These are phyloP conservation scores for Fusarium sp. DNA, from an alignment of 2,329 filamentous ascomycete species.

Conservation along the genomic window DNA sequence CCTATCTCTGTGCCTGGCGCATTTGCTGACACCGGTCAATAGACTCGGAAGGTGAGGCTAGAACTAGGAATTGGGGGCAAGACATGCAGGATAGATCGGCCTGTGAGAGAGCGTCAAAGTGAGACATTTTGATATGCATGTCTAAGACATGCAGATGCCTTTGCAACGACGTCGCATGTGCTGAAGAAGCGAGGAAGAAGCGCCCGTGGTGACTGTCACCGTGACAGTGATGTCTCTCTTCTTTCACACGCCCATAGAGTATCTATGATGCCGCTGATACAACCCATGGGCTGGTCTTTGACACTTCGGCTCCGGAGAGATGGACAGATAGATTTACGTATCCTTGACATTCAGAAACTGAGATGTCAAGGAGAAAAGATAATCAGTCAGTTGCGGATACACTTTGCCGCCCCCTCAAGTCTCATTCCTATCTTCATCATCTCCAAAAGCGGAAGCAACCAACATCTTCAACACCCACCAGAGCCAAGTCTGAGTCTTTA, in stretches of 20 bases:
- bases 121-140: slow-evolving; percentile 53
- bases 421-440: slow-evolving; percentile 22
- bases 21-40: slow-evolving; percentile 23
- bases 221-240: slow-evolving; percentile 5
- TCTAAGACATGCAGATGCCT: slow-evolving; percentile 50
- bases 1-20: not conserved
- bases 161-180: slow-evolving; percentile 41
- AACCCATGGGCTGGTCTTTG: slow-evolving; percentile 10
- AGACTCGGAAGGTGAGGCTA: slow-evolving; percentile 24
- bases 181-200: slow-evolving; percentile 31
- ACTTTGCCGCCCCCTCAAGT: slow-evolving; percentile 15
- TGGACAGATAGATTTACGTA: not conserved
- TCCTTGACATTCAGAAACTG: slow-evolving; percentile 11
- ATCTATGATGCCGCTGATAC: not conserved
- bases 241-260: not conserved
- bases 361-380: slow-evolving; percentile 26
- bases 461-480: slow-evolving; percentile 20
- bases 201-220: slow-evolving; percentile 15
- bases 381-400: slow-evolving; percentile 30
- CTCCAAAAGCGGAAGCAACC: slow-evolving; percentile 22
- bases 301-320: slow-evolving; percentile 16
- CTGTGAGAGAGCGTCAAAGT: slow-evolving; percentile 51
- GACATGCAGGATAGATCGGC: slow-evolving; percentile 48
- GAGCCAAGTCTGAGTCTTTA: slow-evolving; percentile 5
- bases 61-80: slow-evolving; percentile 27